phyloP scores from a whole-genome alignment of 352 stramenopile genomes.

The Elongisporangium anandrum region DNA sequence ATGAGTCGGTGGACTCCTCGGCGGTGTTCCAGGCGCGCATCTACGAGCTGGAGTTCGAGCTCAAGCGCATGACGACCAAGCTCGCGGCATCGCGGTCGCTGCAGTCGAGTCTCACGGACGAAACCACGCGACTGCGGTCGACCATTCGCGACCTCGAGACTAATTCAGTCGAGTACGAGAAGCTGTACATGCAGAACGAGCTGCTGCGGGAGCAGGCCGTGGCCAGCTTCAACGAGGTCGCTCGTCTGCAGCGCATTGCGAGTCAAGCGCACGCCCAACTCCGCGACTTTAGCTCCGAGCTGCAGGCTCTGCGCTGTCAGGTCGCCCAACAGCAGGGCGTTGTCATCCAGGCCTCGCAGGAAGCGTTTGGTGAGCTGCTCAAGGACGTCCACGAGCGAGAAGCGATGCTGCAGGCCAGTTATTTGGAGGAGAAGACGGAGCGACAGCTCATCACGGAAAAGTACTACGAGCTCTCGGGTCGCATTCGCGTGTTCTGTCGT shows the following conservation, averaged over 20 bases:
- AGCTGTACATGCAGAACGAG: conserved; percentile 56
- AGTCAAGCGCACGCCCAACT: conserved; percentile 23
- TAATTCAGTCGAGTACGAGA: conserved; percentile 40
- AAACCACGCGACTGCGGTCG: conserved; percentile 53
- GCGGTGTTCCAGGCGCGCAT: conserved; percentile 52
- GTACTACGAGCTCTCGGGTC: conserved; percentile 89
- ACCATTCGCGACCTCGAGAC: conserved; percentile 46
- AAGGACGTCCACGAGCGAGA: conserved; percentile 45
- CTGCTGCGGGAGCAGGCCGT: conserved; percentile 53
- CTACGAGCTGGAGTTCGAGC: conserved; percentile 64
- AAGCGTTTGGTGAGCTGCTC: conserved; percentile 38
- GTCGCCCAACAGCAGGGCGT: conserved; percentile 32
- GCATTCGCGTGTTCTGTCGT: conserved; percentile 92
- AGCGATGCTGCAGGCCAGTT: conserved; percentile 53
- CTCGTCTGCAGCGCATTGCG: conserved; percentile 36
- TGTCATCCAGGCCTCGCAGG: conserved; percentile 23
- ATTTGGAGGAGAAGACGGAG: conserved; percentile 72
- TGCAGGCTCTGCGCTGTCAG: conserved; percentile 35
- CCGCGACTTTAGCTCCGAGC: conserved; percentile 24
- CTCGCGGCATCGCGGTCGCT: conserved; percentile 43
- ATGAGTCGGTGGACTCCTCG: conserved; percentile 18
- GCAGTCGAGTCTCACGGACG: conserved; percentile 66
- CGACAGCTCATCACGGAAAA: conserved; percentile 83
- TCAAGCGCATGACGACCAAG: conserved; percentile 64
- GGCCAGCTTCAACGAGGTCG: conserved; percentile 31